phyloP scores from a whole-genome alignment of 148 eudicot species.

The Pouteria glomerata region DNA sequence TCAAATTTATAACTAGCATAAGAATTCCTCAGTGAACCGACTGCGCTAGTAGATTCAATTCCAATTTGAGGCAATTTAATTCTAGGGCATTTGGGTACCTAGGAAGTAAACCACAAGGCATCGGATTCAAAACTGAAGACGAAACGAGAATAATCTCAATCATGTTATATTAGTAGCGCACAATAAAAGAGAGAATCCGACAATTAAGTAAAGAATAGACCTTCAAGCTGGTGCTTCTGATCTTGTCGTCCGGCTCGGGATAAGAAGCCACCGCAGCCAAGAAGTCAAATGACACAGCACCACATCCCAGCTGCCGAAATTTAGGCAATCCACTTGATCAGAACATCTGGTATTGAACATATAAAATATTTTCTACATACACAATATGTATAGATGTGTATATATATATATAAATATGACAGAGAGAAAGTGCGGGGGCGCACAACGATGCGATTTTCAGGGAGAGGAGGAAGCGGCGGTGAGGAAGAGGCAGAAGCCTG shows the following conservation, averaged over 20 bases:
- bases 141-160: background rate
- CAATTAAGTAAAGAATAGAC: background rate
- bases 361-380: background rate
- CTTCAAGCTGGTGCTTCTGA: conserved; percentile 47
- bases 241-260: conserved; percentile 92
- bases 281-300: conserved; percentile 47
- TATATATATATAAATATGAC: background rate
- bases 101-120: background rate
- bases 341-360: too few relatives aligned
- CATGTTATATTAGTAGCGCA: background rate
- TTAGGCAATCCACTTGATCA: background rate
- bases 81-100: background rate
- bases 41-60: background rate
- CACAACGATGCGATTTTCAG: conserved; percentile 56
- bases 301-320: conserved; percentile 66
- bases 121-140: background rate
- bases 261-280: conserved; percentile 73
- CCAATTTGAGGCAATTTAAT: background rate
- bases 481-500: conserved; percentile 10
- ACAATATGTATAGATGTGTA: background rate
- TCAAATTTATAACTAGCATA: too few relatives aligned
- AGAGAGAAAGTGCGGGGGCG: conserved; percentile 3
- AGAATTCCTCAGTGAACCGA: too few relatives aligned
- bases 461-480: conserved; percentile 31
- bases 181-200: background rate